Evolutionary conservation across 2,329 filamentous ascomycete genomes (phyloP).

Genomic region (Cercospora sesami): DNA sequence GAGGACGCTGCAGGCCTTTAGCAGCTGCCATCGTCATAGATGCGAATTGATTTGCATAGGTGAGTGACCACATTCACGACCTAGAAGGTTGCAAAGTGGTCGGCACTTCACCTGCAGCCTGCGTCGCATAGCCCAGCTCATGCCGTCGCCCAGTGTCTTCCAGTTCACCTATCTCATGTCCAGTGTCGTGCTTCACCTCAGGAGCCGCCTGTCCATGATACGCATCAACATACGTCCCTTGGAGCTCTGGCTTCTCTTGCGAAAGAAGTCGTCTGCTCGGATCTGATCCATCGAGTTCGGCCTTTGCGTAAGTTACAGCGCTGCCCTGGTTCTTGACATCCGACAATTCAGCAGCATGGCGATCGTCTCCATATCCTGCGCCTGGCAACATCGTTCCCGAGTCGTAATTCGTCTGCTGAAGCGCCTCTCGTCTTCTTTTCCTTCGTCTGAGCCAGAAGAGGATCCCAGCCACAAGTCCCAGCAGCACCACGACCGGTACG

Average conservation of each 20-base stretch:
- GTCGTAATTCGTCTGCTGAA: background rate
- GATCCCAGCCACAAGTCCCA: background rate
- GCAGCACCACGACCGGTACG: slow-evolving; percentile 7
- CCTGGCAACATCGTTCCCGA: background rate
- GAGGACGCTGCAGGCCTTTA: too few species aligned
- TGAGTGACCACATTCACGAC: background rate
- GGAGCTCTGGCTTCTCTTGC: slow-evolving; percentile 5
- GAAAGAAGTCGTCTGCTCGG: background rate
- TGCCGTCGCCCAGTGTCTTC: background rate
- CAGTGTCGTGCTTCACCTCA: background rate
- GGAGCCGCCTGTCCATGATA: background rate
- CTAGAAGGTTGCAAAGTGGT: slow-evolving; percentile 1
- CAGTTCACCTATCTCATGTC: slow-evolving; percentile 4
- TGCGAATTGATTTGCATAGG: background rate
- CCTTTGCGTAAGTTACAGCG: background rate
- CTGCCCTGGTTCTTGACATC: background rate
- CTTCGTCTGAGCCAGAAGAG: slow-evolving; percentile 12
- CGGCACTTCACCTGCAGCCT: slow-evolving; percentile 6
- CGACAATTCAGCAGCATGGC: background rate
- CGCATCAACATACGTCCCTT: background rate
- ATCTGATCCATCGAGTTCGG: slow-evolving; percentile 5
- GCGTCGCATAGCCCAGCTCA: slow-evolving; percentile 8
- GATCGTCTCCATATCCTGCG: background rate
- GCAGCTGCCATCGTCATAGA: background rate
- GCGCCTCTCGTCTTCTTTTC: background rate